Percentiles rank a stretch among this genome's conserved stretches.
phyloP scores from a whole-genome alignment of 73 alveolate species.

The Paramecium primaurelia region DNA sequence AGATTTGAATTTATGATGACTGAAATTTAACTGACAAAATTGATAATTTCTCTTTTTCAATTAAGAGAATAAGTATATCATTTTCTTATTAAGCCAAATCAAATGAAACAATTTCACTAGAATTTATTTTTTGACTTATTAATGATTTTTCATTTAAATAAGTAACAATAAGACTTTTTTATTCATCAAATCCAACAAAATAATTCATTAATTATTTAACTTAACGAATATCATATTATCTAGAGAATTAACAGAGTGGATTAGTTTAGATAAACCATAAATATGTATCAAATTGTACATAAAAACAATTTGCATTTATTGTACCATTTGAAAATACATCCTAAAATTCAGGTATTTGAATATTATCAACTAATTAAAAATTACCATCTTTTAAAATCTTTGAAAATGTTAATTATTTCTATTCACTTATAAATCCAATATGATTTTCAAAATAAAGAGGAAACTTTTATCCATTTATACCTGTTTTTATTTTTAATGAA shows the following conservation, averaged over 20 bases:
- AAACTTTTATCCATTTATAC: neutral
- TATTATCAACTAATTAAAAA: neutral
- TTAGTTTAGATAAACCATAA: neutral
- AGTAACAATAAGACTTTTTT: neutral
- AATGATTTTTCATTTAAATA: neutral
- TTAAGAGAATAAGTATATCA: neutral
- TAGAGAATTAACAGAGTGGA: neutral
- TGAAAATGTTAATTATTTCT: neutral
- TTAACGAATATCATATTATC: neutral
- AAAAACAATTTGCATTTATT: neutral
- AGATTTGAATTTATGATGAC: neutral
- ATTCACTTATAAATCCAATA: neutral
- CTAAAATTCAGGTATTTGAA: neutral
- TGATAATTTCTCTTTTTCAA: neutral
- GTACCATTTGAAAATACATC: neutral
- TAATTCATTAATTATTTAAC: neutral
- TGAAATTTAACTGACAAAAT: neutral
- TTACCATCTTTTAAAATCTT: neutral
- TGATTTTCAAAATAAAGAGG: constrained; percentile 5
- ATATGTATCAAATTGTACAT: neutral
- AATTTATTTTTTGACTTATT: neutral
- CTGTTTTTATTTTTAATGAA: neutral
- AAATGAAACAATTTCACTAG: neutral
- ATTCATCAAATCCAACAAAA: neutral
- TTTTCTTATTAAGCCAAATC: neutral